Evolutionary conservation across 2,329 filamentous ascomycete genomes (phyloP).

Genomic region (Dactylellina parvicollis): DNA sequence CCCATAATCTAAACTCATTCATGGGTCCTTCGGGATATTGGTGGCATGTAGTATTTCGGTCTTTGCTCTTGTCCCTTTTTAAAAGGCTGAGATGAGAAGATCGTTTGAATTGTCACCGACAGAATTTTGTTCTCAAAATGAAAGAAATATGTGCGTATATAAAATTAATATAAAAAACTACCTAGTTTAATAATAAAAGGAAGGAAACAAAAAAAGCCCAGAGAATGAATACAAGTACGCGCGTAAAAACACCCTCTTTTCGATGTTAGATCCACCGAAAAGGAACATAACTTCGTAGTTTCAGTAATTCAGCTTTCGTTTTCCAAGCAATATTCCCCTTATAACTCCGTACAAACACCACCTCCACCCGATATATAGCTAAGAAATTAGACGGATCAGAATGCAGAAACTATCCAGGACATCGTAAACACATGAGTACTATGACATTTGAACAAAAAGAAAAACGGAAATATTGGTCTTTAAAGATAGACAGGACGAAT

Average conservation of each 20-base stretch:
- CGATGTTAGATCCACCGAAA: too few species aligned
- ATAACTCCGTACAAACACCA: background rate
- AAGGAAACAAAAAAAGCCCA: background rate
- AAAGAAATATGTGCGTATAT: too few species aligned
- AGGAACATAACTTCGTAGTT: background rate
- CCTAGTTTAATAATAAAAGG: too few species aligned
- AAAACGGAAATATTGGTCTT: background rate
- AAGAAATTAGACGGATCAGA: background rate
- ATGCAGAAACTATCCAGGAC: background rate
- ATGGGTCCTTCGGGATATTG: constrained; percentile 50
- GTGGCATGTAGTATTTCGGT: constrained; percentile 50
- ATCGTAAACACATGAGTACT: background rate
- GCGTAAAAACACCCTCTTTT: too few species aligned
- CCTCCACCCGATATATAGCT: background rate
- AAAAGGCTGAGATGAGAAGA: constrained; percentile 21
- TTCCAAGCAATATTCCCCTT: background rate
- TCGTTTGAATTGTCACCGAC: constrained; percentile 46
- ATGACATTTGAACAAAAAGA: background rate
- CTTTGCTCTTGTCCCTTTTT: constrained; percentile 14
- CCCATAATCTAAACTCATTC: constrained; percentile 51
- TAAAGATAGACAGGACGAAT: background rate
- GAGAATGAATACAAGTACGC: too few species aligned
- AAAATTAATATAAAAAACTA: too few species aligned
- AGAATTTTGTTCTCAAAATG: too few species aligned
- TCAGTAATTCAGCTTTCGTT: background rate